Percentiles rank a stretch among this genome's conserved stretches.
These are phyloP conservation scores for Candida hungchunana DNA, from an alignment of 805 yeast genomes.

Conservation along the genomic window DNA sequence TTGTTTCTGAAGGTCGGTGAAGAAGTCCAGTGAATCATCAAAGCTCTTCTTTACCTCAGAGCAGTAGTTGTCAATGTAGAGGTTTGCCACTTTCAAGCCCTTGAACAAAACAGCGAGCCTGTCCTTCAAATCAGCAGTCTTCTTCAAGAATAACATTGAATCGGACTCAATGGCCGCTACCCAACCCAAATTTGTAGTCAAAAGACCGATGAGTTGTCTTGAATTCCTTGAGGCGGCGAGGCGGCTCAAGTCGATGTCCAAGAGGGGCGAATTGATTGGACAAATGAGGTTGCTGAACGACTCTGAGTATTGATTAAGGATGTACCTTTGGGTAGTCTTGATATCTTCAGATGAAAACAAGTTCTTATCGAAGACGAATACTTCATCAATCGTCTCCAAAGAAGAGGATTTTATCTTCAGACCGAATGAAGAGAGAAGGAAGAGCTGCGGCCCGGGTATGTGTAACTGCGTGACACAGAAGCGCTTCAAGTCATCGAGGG, in stretches of 20 bases:
- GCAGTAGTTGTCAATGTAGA: conserved; percentile 46
- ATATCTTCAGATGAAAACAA: conserved; percentile 38
- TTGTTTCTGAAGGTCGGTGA: conserved; percentile 36
- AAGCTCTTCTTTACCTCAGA: conserved; percentile 45
- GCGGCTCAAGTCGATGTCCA: conserved; percentile 24
- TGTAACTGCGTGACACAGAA: conserved; percentile 38
- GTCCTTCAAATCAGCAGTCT: conserved; percentile 26
- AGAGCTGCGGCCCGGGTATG: conserved; percentile 38
- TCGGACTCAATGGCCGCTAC: conserved; percentile 42
- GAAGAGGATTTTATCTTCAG: conserved; percentile 44
- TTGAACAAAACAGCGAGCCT: conserved; percentile 41
- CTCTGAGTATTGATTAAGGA: conserved; percentile 6
- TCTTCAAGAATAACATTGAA: conserved; percentile 31
- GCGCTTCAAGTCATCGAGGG: conserved; percentile 39
- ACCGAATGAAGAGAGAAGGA: conserved; percentile 64
- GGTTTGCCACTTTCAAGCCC: conserved; percentile 43
- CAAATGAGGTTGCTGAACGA: conserved; percentile 23
- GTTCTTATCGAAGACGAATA: conserved; percentile 61
- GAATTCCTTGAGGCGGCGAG: conserved; percentile 18
- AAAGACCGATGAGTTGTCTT: conserved; percentile 26
- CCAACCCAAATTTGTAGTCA: conserved; percentile 52
- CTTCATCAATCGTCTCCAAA: conserved; percentile 46
- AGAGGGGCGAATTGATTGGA: conserved; percentile 35
- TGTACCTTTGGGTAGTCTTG: conserved; percentile 18
- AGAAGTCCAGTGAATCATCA: conserved; percentile 33